Evolutionary conservation across 2,329 filamentous ascomycete genomes (phyloP).

Genomic region (Sporothrix inflata): DNA sequence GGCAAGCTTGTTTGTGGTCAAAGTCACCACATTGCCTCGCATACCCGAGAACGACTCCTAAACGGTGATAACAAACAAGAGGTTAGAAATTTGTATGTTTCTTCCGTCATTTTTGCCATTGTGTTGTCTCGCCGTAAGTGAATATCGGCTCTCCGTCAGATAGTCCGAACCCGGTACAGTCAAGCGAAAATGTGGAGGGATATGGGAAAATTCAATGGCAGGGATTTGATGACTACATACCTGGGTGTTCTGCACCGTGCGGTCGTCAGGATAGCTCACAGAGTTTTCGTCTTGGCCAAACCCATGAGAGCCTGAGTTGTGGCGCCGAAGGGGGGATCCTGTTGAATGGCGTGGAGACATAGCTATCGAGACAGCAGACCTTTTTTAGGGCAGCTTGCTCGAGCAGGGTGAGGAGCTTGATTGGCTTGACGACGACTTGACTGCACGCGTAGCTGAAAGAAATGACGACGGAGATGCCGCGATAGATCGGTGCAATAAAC

Average conservation of each 20-base stretch:
- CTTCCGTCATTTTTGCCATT: not conserved
- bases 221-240: conserved; percentile 35
- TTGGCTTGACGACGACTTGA: conserved; percentile 35
- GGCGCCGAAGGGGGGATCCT: conserved; percentile 49
- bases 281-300: conserved; percentile 44
- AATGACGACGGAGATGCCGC: conserved; percentile 33
- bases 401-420: not conserved
- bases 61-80: not conserved
- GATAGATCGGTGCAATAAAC: conserved; percentile 33
- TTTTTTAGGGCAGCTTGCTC: not conserved
- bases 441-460: conserved; percentile 30
- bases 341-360: conserved; percentile 49
- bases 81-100: not conserved
- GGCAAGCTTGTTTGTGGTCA: conserved; percentile 58
- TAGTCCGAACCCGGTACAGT: not conserved
- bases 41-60: conserved; percentile 33
- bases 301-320: conserved; percentile 41
- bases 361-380: conserved; percentile 31
- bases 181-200: not conserved
- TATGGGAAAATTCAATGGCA: not conserved
- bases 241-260: conserved; percentile 38
- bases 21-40: conserved; percentile 52
- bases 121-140: not conserved
- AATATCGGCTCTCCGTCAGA: not conserved
- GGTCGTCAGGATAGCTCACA: conserved; percentile 45